phyloP scores from a whole-genome alignment of 108 stramenopile genomes.

The Epipyxis sp. region DNA sequence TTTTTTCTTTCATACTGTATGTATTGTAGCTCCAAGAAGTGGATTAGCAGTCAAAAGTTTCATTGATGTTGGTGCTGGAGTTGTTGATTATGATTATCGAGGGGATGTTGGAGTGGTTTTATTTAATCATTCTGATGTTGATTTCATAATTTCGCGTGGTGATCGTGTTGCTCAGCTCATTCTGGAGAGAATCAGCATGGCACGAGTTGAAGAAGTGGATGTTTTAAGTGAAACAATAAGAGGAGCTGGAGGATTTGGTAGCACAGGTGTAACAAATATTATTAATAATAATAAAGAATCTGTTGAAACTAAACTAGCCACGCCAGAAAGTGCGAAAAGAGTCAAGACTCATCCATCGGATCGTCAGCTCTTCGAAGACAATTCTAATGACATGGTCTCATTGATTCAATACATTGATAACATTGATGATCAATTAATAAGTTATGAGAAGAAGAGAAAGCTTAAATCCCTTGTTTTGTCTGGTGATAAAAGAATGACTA shows the following conservation, averaged over 20 bases:
- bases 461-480: too few relatives aligned
- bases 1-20: background rate
- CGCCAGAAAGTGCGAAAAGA: too few relatives aligned
- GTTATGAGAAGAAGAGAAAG: too few relatives aligned
- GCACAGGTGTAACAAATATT: constrained; percentile 64
- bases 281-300: background rate
- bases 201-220: constrained; percentile 68
- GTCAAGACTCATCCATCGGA: too few relatives aligned
- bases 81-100: constrained; percentile 87
- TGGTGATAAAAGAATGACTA: too few relatives aligned
- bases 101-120: constrained; percentile 93
- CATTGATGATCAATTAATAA: too few relatives aligned
- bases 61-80: constrained; percentile 95
- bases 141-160: constrained; percentile 51
- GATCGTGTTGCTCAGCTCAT: constrained; percentile 98
- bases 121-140: constrained; percentile 72
- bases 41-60: constrained; percentile 91
- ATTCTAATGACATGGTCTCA: too few relatives aligned
- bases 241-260: constrained; percentile 83
- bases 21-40: constrained; percentile 40
- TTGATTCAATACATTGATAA: too few relatives aligned
- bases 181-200: constrained; percentile 84
- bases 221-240: constrained; percentile 72
- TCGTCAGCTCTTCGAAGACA: too few relatives aligned
- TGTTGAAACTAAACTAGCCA: too few relatives aligned